These are phyloP conservation scores for Lasiosphaeriaceae sp. DNA, from an alignment of 495 filamentous ascomycete species.

Conservation along the genomic window DNA sequence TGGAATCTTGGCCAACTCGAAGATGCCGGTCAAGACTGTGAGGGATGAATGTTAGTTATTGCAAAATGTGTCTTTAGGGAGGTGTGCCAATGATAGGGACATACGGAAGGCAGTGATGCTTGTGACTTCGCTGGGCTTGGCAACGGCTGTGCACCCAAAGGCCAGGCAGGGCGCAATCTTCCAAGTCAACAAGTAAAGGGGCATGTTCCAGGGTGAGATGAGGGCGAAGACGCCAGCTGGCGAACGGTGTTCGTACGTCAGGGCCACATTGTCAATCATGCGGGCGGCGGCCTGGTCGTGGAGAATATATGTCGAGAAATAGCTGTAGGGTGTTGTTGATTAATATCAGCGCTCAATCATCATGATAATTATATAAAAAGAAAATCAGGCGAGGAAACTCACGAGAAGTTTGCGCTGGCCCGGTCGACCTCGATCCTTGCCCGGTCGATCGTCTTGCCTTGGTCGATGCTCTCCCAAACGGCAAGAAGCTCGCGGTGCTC, in stretches of 20 bases:
- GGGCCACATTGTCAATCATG: constrained; percentile 20
- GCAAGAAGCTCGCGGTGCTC: constrained; percentile 22
- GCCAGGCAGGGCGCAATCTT: constrained; percentile 28
- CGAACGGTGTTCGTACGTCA: constrained; percentile 27
- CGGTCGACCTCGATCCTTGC: constrained; percentile 24
- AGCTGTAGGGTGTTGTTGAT: constrained; percentile 5
- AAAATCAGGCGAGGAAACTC: no score
- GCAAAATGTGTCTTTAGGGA: no score
- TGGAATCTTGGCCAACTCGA: constrained; percentile 48
- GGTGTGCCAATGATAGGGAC: no score
- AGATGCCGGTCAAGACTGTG: constrained; percentile 33
- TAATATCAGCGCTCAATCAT: no score
- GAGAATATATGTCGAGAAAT: constrained; percentile 28
- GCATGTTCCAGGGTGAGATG: constrained; percentile 31
- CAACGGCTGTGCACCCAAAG: constrained; percentile 27
- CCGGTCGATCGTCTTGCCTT: constrained; percentile 25
- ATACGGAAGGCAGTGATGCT: constrained; percentile 48
- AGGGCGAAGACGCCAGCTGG: constrained; percentile 25
- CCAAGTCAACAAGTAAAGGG: constrained; percentile 26
- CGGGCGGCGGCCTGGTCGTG: constrained; percentile 24
- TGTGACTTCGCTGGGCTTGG: constrained; percentile 26
- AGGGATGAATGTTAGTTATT: no score
- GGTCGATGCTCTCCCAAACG: constrained; percentile 31
- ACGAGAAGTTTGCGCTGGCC: constrained; percentile 27
- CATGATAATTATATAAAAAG: no score